Base-by-base conservation (phyloP, 352 stramenopile species). In the Phytophthora lateralis region DNA sequence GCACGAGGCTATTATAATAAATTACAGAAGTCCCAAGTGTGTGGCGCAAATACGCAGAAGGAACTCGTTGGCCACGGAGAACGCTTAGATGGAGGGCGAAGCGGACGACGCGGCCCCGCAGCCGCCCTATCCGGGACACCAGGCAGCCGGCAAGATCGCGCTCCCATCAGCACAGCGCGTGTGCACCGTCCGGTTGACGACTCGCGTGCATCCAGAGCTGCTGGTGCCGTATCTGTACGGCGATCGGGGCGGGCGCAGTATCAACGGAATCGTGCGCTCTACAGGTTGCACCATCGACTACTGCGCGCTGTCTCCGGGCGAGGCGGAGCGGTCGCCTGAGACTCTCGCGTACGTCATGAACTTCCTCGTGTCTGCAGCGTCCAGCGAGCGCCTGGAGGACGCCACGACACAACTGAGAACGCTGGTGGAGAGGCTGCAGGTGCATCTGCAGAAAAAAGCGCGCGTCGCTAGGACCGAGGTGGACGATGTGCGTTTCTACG, bases 211-310 rank as follows among this genome's bases (percentile, higher is more conserved):
- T 39, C 80, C 82, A 21, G 79, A 89, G 51, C 46, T 78, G 50
- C 48, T 92, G 29, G 55, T 88, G 29, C 73, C 80, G 37, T 89
- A 81, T 38, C 42, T 92, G 30, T 90, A 89, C 39, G 71, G 73
- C 17, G 77, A 87, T 18, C 75, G 74, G 2, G 71, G 75, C 34
- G 74, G 70, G n/a, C 71, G 64, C 17, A 61, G 64, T 42, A 80
- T 90, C 47, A 84, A 80, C 34, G 27, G 52, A 2, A 89, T 92
- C 47, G 78, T 80, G 43, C 56, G 65, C 10, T 51, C 65, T 3
- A 87, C 77, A 0, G 75, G 61, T 4, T 88, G 76, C 39, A 79
- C 75, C 11, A 80, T 92, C 29, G 78, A 90, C 48, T 89, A 90
- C 48, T 91, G 82, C 10, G 76, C 82, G 4, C 55, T 82, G 41